Evolutionary conservation across 768 basidiomycete species (phyloP).

Genomic region (Myochromella boudieri): DNA sequence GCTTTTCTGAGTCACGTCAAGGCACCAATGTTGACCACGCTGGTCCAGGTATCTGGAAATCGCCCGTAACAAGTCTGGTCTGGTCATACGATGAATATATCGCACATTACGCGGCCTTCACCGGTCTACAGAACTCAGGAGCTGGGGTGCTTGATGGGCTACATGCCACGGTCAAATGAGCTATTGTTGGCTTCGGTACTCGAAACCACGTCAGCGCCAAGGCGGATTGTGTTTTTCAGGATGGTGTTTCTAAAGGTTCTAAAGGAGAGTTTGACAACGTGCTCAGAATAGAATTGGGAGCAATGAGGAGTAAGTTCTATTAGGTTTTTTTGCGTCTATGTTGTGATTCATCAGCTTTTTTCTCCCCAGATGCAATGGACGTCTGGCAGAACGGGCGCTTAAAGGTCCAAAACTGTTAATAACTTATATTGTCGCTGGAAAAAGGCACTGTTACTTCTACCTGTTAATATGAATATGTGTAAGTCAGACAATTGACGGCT

Average conservation of each 20-base stretch:
- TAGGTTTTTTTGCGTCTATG: neutral
- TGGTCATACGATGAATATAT: constrained; percentile 49
- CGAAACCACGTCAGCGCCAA: constrained; percentile 4
- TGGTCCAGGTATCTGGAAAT: constrained; percentile 45
- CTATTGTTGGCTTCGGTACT: constrained; percentile 12
- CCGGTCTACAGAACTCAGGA: constrained; percentile 44
- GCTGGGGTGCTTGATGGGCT: constrained; percentile 46
- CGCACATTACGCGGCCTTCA: constrained; percentile 43
- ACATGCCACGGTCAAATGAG: constrained; percentile 32
- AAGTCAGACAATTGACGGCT: neutral
- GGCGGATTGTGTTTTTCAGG: constrained; percentile 22
- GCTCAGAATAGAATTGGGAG: constrained; percentile 16
- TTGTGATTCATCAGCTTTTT: too few species aligned
- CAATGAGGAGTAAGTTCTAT: constrained; percentile 11
- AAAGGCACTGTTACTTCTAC: constrained; percentile 27
- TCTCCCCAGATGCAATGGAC: constrained; percentile 31
- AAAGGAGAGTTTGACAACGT: constrained; percentile 28
- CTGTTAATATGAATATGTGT: neutral
- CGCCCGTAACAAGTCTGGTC: constrained; percentile 63
- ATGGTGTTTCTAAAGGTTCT: constrained; percentile 30
- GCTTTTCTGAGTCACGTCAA: constrained; percentile 15
- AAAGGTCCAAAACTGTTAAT: constrained; percentile 33
- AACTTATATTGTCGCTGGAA: constrained; percentile 63
- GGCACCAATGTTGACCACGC: constrained; percentile 70
- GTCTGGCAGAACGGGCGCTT: constrained; percentile 29